A percentile compares a stretch with the other conserved stretches of the same genome.
Conservation (phyloP, 495 filamentous ascomycete genomes). For the Penicillium antarcticum region DNA sequence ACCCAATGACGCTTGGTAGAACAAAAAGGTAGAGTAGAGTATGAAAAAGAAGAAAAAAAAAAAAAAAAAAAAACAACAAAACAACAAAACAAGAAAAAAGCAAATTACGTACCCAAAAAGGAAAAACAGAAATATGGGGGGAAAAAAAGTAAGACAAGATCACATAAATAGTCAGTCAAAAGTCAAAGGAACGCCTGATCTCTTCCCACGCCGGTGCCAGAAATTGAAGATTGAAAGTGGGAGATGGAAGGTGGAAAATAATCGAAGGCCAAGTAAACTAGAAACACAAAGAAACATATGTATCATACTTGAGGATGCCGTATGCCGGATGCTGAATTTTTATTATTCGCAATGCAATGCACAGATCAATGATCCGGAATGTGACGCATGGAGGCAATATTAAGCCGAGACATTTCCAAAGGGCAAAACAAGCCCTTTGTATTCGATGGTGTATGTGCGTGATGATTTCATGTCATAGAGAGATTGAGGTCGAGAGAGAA, state of each 20-base stretch:
- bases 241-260: no score
- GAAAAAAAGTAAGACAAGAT: slow-evolving; percentile 4
- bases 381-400: slow-evolving; percentile 3
- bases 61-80: not conserved
- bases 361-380: not conserved
- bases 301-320: slow-evolving; percentile 14
- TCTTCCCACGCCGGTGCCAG: slow-evolving; percentile 26
- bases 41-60: not conserved
- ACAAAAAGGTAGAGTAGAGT: not conserved
- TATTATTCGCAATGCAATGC: no score
- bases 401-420: not conserved
- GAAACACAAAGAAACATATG: slow-evolving; percentile 10
- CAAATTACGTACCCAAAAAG: not conserved
- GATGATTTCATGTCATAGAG: slow-evolving; percentile 14
- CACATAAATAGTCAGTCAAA: not conserved
- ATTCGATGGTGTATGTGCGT: slow-evolving; percentile 21
- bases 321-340: not conserved
- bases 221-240: slow-evolving; percentile 1
- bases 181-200: slow-evolving; percentile 17
- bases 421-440: not conserved
- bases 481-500: not conserved
- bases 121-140: slow-evolving; percentile 4
- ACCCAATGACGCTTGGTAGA: not conserved
- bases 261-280: slow-evolving; percentile 1
- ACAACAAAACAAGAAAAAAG: no score